Conservation (phyloP, 352 stramenopile genomes). For the Phytopythium delawarense region DNA sequence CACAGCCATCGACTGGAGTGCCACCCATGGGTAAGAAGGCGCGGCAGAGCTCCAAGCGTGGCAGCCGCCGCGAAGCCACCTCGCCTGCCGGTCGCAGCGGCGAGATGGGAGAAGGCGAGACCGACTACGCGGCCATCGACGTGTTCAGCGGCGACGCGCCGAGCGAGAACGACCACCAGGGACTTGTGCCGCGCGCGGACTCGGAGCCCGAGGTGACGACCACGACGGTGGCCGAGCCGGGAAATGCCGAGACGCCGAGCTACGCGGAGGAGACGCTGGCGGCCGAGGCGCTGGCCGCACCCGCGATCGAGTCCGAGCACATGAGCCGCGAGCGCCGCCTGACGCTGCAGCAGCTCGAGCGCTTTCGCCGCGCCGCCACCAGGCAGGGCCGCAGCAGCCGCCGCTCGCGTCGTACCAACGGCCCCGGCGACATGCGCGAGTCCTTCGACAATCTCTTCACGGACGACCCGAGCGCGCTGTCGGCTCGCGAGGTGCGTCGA, state of each 20-base stretch:
- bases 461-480: slow-evolving; percentile 15
- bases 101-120: slow-evolving; percentile 8
- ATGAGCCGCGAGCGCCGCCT: slow-evolving; percentile 32
- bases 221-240: not conserved
- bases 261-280: slow-evolving; percentile 15
- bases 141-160: slow-evolving; percentile 2
- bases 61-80: not conserved
- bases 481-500: slow-evolving; percentile 18
- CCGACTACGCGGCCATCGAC: slow-evolving; percentile 7
- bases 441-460: slow-evolving; percentile 34
- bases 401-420: slow-evolving; percentile 15
- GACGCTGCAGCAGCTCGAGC: slow-evolving; percentile 33
- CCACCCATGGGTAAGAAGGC: slow-evolving; percentile 1
- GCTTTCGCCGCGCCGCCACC: slow-evolving; percentile 30
- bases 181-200: not conserved
- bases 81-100: slow-evolving; percentile 1
- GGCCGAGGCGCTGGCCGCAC: not conserved
- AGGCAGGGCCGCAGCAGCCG: slow-evolving; percentile 15
- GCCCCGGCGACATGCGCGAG: slow-evolving; percentile 8
- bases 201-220: slow-evolving; percentile 6
- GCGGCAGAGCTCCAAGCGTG: not conserved
- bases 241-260: not conserved
- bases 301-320: not conserved
- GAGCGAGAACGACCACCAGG: not conserved
- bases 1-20: not conserved